phyloP scores from a whole-genome alignment of 108 stramenopile species.

The Cylindrotheca closterium region DNA sequence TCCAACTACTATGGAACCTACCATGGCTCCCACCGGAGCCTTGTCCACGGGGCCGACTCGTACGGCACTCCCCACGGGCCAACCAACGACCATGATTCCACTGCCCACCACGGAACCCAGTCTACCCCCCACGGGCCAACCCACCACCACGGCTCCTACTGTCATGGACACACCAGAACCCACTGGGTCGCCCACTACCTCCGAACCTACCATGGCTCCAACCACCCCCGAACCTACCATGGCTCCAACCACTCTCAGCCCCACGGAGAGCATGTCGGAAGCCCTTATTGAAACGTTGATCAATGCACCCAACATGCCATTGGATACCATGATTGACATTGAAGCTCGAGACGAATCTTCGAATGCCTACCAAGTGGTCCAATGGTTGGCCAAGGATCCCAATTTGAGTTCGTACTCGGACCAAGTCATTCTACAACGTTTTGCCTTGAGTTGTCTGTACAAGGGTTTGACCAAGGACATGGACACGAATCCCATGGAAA shows the following conservation, averaged over 20 bases:
- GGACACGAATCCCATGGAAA: not conserved
- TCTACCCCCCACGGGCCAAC: not conserved
- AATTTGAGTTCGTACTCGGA: not conserved
- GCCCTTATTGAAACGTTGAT: not conserved
- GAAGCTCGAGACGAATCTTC: not conserved
- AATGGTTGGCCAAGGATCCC: conserved; percentile 1
- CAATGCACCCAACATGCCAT: not conserved
- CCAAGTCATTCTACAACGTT: not conserved
- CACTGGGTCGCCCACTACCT: not conserved
- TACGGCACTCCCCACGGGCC: not conserved
- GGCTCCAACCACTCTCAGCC: not conserved
- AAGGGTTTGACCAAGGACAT: not conserved
- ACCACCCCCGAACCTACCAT: not conserved
- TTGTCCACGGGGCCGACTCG: not conserved
- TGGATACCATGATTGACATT: not conserved
- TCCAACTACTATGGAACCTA: too few species aligned
- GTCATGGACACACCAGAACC: not conserved
- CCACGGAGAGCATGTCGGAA: not conserved
- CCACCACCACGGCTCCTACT: not conserved
- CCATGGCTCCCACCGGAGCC: not conserved
- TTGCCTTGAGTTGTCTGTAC: not conserved
- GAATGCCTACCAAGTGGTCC: not conserved
- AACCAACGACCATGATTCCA: not conserved
- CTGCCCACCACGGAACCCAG: not conserved
- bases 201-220: not conserved